Evolutionary conservation across 2,329 filamentous ascomycete species (phyloP), one percentile per base, ranked within the genome.

Genomic region (Aspergillus melleus): DNA sequence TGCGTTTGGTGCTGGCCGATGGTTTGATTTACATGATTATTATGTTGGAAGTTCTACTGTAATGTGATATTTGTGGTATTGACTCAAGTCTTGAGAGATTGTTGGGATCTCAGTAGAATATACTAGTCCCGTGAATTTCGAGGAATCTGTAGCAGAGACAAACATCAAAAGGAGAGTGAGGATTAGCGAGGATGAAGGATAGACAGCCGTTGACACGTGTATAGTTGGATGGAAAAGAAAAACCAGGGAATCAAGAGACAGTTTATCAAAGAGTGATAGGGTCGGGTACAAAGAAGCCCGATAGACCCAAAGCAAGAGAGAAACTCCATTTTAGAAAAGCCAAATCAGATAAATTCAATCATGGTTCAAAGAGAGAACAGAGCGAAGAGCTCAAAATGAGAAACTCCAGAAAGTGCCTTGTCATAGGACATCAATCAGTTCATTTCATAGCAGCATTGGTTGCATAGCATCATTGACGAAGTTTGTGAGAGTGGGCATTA

Each of bases 341-440:
- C 36, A 39, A 39, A 39, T 39, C 36, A 39, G 36, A n/a, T 8
- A 12, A 39, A 36, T n/a, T 39, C 16, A 42, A 16, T 16, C 36
- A 42, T 8, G 9, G 36, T 42, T n/a, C 14, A 42, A 42, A 8
- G 36, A 42, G 36, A n/a, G 36, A 42, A 42, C 14, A 42, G 36
- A 42, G 36, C 36, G 16, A n/a, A 36, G 19, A 42, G 36, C 36
- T 42, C 36, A 42, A 42, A n/a, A 12, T 12, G 11, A 10, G 19
- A 49, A 19, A 55, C 20, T 19, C 47, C 52, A 49, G 49, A 14
- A 44, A 46, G 49, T 39, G 52, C 57, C 57, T 55, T 47, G 42
- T 55, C 32, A 55, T 59, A 44, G 47, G 42, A 50, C 46, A 49
- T 55, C 32, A 59, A 52, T 59, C 52, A 55, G 44, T 20, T 24